A percentile compares a stretch with the other conserved stretches of the same genome.
phyloP scores from a whole-genome alignment of 352 stramenopile species.

The Phytopythium montanum region DNA sequence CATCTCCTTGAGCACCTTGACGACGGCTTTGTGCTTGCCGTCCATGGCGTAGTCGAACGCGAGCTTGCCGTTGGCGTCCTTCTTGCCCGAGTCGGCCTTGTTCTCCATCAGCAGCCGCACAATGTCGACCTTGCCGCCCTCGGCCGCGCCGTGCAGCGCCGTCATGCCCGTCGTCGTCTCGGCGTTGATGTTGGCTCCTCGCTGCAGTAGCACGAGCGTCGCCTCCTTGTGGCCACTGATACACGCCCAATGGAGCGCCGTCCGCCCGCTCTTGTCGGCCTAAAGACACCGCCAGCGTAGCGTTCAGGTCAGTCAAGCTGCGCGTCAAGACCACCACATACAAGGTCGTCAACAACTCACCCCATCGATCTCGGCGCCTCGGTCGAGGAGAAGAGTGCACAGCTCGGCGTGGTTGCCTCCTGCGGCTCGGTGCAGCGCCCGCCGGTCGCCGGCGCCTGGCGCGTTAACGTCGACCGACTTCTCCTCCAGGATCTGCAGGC shows the following conservation, averaged over 20 bases:
- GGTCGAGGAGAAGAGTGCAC: constrained; percentile 82
- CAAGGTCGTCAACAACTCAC: constrained; percentile 26
- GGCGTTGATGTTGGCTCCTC: constrained; percentile 86
- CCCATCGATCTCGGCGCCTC: constrained; percentile 84
- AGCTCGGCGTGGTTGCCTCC: constrained; percentile 88
- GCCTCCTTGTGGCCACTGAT: constrained; percentile 93
- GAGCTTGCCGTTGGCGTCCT: constrained; percentile 89
- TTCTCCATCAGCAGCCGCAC: constrained; percentile 90
- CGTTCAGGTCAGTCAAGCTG: not conserved
- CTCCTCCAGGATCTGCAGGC: constrained; percentile 85
- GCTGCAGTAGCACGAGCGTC: constrained; percentile 80
- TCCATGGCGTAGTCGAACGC: constrained; percentile 91
- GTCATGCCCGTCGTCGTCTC: constrained; percentile 90
- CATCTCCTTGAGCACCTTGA: constrained; percentile 93
- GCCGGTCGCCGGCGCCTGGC: constrained; percentile 80
- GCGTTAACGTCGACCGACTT: constrained; percentile 88
- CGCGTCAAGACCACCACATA: not conserved
- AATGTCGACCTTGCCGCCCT: constrained; percentile 90
- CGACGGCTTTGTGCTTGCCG: constrained; percentile 90
- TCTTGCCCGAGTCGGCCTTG: constrained; percentile 85
- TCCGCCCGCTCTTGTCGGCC: constrained; percentile 91
- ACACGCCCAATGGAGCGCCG: constrained; percentile 89
- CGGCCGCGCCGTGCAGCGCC: constrained; percentile 83
- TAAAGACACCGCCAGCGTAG: constrained; percentile 18
- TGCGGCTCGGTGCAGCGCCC: constrained; percentile 83